Conservation (phyloP, 768 basidiomycete species). For the Fomitopsis serialis region DNA sequence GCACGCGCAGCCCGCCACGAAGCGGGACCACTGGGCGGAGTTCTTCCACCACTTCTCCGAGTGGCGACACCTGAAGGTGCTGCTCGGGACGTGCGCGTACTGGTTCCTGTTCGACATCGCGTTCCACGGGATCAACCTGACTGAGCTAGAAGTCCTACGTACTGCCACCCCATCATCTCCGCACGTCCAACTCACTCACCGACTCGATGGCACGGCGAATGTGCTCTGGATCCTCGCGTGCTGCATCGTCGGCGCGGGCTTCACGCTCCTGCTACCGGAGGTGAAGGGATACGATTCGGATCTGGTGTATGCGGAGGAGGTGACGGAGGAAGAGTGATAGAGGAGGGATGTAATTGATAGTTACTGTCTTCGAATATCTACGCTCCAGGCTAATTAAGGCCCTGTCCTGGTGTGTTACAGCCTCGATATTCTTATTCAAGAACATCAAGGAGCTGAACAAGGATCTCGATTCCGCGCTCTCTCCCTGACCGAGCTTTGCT, state of each 20-base stretch:
- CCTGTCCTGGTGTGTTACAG: no score
- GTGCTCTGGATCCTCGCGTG: constrained; percentile 74
- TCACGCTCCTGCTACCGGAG: constrained; percentile 47
- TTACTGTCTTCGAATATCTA: no score
- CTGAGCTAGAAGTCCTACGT: constrained; percentile 49
- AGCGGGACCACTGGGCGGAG: constrained; percentile 27
- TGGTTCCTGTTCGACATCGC: constrained; percentile 80
- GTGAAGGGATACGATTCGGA: constrained; percentile 48
- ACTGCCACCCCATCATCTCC: constrained; percentile 69
- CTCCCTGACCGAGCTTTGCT: no score
- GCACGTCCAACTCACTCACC: constrained; percentile 62
- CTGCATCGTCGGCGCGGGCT: constrained; percentile 50
- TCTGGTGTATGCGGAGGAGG: constrained; percentile 36
- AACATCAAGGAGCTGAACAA: no score
- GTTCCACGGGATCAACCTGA: constrained; percentile 78
- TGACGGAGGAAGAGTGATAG: constrained; percentile 8
- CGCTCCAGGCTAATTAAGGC: no score
- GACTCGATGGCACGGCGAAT: constrained; percentile 56
- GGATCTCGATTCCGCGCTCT: no score
- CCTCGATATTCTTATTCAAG: no score
- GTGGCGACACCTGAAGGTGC: constrained; percentile 62
- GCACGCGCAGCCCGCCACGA: neutral
- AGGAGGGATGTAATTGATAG: no score
- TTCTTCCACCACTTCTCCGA: constrained; percentile 65
- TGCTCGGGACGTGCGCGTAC: constrained; percentile 59